Conservation (phyloP, 2,329 filamentous ascomycete genomes). For the Exserohilum rostratum region DNA sequence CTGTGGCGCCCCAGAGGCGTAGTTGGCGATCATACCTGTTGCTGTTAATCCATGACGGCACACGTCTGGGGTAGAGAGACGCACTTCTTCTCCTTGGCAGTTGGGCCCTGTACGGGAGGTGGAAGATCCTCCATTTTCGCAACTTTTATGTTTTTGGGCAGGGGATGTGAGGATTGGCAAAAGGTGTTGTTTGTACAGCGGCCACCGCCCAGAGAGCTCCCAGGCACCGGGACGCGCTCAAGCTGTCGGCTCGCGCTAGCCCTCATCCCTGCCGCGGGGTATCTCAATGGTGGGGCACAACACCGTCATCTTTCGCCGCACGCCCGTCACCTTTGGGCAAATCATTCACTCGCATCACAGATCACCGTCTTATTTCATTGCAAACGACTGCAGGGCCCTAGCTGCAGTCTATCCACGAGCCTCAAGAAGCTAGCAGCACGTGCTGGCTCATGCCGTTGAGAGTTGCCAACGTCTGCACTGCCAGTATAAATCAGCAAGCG, state of each 20-base stretch:
- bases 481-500: slow-evolving; percentile 32
- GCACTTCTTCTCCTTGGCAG: slow-evolving; percentile 60
- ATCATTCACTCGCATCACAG: slow-evolving; percentile 3
- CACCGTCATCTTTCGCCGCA: slow-evolving; percentile 11
- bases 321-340: slow-evolving; percentile 2
- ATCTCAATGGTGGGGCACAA: slow-evolving; percentile 6
- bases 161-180: neutral
- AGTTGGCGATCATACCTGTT: slow-evolving; percentile 87
- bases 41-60: slow-evolving; percentile 47
- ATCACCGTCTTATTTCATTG: neutral
- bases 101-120: slow-evolving; percentile 50
- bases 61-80: neutral
- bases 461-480: slow-evolving; percentile 9
- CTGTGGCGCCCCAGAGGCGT: slow-evolving; percentile 90
- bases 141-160: neutral
- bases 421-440: neutral
- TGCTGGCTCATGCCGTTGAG: slow-evolving; percentile 24
- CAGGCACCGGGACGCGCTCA: slow-evolving; percentile 4
- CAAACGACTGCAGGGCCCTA: neutral
- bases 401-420: neutral
- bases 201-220: neutral
- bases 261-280: slow-evolving; percentile 19
- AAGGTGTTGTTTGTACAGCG: slow-evolving; percentile 4
- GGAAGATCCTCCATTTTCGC: slow-evolving; percentile 45
- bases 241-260: slow-evolving; percentile 17